Evolutionary conservation across 257 asterid genomes (phyloP).

Genomic region (Nemophila menziesii): DNA sequence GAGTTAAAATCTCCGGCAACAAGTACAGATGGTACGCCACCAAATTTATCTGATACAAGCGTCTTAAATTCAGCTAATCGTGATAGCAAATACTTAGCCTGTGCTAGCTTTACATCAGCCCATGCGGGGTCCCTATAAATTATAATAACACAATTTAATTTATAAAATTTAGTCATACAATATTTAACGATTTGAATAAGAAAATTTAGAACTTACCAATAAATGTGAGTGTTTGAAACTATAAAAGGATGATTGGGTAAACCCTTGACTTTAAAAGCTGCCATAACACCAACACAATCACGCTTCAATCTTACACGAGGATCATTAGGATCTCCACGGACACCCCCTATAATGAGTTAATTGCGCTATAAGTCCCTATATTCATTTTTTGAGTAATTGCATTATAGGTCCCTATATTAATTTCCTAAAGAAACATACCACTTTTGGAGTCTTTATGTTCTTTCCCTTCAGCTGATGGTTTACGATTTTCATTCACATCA

Average conservation of each 20-base stretch:
- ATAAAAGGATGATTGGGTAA: slow-evolving; percentile 45
- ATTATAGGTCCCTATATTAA: too few species aligned
- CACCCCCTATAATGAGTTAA: slow-evolving; percentile 20
- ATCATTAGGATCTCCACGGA: slow-evolving; percentile 60
- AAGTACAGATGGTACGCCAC: slow-evolving; percentile 49
- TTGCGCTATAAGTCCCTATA: too few species aligned
- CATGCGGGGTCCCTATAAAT: slow-evolving; percentile 82
- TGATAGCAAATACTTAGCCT: slow-evolving; percentile 66
- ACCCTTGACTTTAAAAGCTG: slow-evolving; percentile 61
- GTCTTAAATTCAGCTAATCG: slow-evolving; percentile 56
- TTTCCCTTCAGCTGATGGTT: slow-evolving; percentile 17
- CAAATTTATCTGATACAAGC: slow-evolving; percentile 40
- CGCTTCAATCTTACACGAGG: slow-evolving; percentile 83
- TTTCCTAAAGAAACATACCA: too few species aligned
- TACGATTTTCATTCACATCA: slow-evolving; percentile 18
- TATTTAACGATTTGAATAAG: background rate
- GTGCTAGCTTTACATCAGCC: slow-evolving; percentile 84
- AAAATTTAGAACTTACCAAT: slow-evolving; percentile 38
- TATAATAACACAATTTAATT: slow-evolving; percentile 6
- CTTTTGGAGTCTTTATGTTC: slow-evolving; percentile 24
- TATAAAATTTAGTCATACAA: background rate
- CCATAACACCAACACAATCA: slow-evolving; percentile 85
- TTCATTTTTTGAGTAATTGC: too few species aligned
- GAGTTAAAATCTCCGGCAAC: slow-evolving; percentile 90
- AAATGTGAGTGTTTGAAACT: slow-evolving; percentile 72